Percentiles rank a stretch among this genome's conserved stretches.
Evolutionary conservation across 2,329 filamentous ascomycete genomes (phyloP).

Genomic region (Aschersonia sp.): DNA sequence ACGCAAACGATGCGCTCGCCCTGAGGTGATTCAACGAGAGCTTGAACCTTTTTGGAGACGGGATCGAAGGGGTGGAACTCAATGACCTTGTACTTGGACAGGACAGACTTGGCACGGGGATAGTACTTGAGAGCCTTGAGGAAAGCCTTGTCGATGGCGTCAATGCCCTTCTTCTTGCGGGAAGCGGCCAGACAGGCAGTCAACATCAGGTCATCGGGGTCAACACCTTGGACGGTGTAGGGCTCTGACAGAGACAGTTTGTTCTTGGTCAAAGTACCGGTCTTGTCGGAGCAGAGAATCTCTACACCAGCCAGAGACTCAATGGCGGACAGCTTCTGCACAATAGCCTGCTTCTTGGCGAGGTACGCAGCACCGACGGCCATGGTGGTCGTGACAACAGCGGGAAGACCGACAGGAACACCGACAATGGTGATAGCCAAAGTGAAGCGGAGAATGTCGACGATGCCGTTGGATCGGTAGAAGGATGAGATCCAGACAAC

Average conservation of each 20-base stretch:
- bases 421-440: constrained; percentile 83
- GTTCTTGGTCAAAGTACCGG: constrained; percentile 83
- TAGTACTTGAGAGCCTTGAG: constrained; percentile 74
- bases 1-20: constrained; percentile 79
- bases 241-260: constrained; percentile 80
- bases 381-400: constrained; percentile 90
- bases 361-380: constrained; percentile 85
- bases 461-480: constrained; percentile 73
- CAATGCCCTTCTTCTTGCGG: constrained; percentile 91
- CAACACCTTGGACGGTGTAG: constrained; percentile 69
- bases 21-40: constrained; percentile 68
- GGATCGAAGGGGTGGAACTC: constrained; percentile 84
- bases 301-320: constrained; percentile 87
- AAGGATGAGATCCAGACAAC: constrained; percentile 78
- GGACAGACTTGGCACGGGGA: constrained; percentile 64
- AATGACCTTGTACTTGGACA: constrained; percentile 73
- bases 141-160: constrained; percentile 91
- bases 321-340: constrained; percentile 84
- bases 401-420: constrained; percentile 85
- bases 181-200: constrained; percentile 82
- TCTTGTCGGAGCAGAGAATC: constrained; percentile 81
- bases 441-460: constrained; percentile 69
- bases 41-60: constrained; percentile 84
- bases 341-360: constrained; percentile 84
- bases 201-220: constrained; percentile 79